Evolutionary conservation across 2,329 filamentous ascomycete species (phyloP), one percentile per base, ranked within the genome.

Genomic region (Aspergillus puulaauensis): DNA sequence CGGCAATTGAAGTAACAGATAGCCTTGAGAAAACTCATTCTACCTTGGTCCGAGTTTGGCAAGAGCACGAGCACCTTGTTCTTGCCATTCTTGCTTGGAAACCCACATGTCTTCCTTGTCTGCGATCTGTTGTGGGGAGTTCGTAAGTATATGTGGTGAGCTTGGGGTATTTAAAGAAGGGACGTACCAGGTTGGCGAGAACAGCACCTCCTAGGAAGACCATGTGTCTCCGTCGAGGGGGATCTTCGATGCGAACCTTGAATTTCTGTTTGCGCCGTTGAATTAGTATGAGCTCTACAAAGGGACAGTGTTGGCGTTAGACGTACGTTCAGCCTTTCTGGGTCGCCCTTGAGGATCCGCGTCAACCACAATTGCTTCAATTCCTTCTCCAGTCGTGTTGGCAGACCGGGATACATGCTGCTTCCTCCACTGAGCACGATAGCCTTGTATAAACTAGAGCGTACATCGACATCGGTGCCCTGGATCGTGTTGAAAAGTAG

Each of bases 41-140:
- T 83, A 95, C 85, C 93, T 88, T 51, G 92, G 91, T 14, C 95
- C 95, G 68, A 99, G 82, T 83, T 98, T 99, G 80, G 96, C 91
- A 72, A 99, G 78, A 60, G 90, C 88, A 57, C 89, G 84, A 39
- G 89, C 74, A 40, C 95, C 95, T 74, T 97, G 89, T 79, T 99
- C 95, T 71, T 95, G 85, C 95, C 95, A 99, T 78, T 99, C 95
- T 70, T 90, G 84, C 83, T 96, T 96, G 67, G 89, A 90, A 71
- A 99, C 93, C 95, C 95, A 99, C 95, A 98, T 98, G 75, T 89
- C 90, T 76, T 97, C 91, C 80, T 97, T 98, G 79, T 98, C 93
- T 46, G 95, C 93, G 90, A 99, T 98, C 83, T 85, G 51, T 54
- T 49, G 17, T 11, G 11, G 12, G 8, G 39, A 56, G 64, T 57